A percentile compares a stretch with the other conserved stretches of the same genome.
phyloP scores from a whole-genome alignment of 192 early-diverging fungal species.

The Gigaspora rosea region DNA sequence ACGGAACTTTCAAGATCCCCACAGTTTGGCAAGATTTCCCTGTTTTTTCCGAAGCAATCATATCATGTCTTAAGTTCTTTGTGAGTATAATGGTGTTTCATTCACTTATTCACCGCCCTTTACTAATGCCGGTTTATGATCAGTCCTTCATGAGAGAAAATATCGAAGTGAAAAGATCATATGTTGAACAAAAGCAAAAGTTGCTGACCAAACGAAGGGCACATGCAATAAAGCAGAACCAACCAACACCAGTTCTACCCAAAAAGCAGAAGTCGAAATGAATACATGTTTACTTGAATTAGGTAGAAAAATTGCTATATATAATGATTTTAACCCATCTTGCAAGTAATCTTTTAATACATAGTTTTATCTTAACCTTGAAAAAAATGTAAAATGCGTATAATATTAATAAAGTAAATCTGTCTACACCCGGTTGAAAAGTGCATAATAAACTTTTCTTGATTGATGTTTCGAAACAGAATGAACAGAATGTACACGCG shows the following conservation, averaged over 20 bases:
- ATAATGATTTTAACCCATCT: slow-evolving; percentile 29
- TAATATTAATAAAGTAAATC: slow-evolving; percentile 32
- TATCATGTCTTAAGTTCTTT: slow-evolving; percentile 31
- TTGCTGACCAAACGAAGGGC: slow-evolving; percentile 23
- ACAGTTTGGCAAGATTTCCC: slow-evolving; percentile 26
- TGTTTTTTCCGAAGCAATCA: slow-evolving; percentile 26
- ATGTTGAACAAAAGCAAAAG: slow-evolving; percentile 32
- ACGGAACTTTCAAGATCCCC: slow-evolving; percentile 29
- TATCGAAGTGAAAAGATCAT: slow-evolving; percentile 27
- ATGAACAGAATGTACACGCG: slow-evolving; percentile 26
- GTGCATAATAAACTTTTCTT: slow-evolving; percentile 31
- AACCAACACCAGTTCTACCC: slow-evolving; percentile 17
- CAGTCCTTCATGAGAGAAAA: slow-evolving; percentile 34
- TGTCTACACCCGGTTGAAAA: slow-evolving; percentile 22
- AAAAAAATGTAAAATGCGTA: slow-evolving; percentile 29
- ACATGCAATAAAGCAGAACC: slow-evolving; percentile 32
- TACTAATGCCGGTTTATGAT: slow-evolving; percentile 27
- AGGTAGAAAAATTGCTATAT: slow-evolving; percentile 31
- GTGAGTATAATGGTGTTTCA: slow-evolving; percentile 25
- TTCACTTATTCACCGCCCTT: slow-evolving; percentile 22
- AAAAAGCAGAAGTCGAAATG: slow-evolving; percentile 31
- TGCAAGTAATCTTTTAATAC: slow-evolving; percentile 32
- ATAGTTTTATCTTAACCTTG: slow-evolving; percentile 32
- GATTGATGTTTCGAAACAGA: slow-evolving; percentile 29
- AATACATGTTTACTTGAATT: slow-evolving; percentile 29